Conservation (phyloP, 805 yeast species). For the Candida broadrunensis region DNA sequence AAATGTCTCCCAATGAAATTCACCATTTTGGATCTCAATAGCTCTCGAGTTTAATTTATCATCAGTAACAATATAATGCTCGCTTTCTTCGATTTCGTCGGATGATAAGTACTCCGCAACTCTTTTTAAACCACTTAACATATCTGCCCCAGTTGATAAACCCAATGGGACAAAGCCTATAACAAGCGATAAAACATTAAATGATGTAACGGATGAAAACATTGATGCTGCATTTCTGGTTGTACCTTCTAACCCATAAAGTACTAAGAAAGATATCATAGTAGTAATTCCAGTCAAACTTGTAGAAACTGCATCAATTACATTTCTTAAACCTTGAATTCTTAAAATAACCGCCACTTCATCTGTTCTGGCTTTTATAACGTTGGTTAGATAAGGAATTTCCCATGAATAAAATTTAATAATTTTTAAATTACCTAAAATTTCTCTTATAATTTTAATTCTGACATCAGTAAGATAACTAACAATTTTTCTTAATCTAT, state of each 20-base stretch:
- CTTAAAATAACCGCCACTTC: slow-evolving; percentile 59
- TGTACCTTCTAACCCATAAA: slow-evolving; percentile 22
- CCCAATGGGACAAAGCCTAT: slow-evolving; percentile 66
- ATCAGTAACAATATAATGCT: slow-evolving; percentile 2
- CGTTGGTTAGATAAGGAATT: slow-evolving; percentile 56
- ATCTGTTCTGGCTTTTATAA: slow-evolving; percentile 50
- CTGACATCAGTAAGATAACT: slow-evolving; percentile 67
- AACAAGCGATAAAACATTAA: slow-evolving; percentile 55
- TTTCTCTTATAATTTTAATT: slow-evolving; percentile 68
- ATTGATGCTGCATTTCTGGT: slow-evolving; percentile 50
- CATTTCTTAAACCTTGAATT: slow-evolving; percentile 60
- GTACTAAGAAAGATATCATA: slow-evolving; percentile 43
- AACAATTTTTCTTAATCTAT: slow-evolving; percentile 50
- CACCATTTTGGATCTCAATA: slow-evolving; percentile 48
- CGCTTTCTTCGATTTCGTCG: slow-evolving; percentile 18
- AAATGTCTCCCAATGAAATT: slow-evolving; percentile 59
- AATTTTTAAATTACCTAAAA: slow-evolving; percentile 68
- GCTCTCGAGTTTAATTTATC: slow-evolving; percentile 21
- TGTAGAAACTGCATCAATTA: slow-evolving; percentile 59
- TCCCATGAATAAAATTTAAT: slow-evolving; percentile 91
- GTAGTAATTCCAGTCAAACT: slow-evolving; percentile 68
- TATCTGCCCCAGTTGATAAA: slow-evolving; percentile 63
- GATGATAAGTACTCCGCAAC: slow-evolving; percentile 48
- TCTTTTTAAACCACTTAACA: slow-evolving; percentile 56
- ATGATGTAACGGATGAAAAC: slow-evolving; percentile 65